Conservation (phyloP, 345 rosid species). For the Firmiana major region DNA sequence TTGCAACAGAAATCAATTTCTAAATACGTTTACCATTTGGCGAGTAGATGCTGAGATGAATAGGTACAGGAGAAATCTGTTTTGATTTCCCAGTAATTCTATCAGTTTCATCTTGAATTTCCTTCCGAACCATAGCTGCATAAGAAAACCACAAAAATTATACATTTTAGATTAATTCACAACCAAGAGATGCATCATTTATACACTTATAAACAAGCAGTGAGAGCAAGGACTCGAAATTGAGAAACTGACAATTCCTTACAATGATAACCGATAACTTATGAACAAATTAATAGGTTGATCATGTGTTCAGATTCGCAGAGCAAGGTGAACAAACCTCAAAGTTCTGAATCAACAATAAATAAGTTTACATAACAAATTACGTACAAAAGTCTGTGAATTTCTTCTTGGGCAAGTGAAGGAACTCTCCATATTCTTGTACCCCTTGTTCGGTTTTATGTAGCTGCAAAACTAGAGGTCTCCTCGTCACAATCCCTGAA, state of each 20-base stretch:
- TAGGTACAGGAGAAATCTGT: slow-evolving; percentile 93
- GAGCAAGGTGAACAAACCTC: not conserved
- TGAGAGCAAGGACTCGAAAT: not conserved
- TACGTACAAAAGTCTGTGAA: slow-evolving; percentile 67
- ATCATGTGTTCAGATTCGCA: not conserved
- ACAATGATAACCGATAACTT: not conserved
- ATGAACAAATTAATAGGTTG: not conserved
- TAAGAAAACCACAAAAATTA: not conserved
- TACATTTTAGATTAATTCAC: not conserved
- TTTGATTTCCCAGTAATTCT: slow-evolving; percentile 76
- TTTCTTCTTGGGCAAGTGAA: slow-evolving; percentile 63
- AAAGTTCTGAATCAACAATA: not conserved
- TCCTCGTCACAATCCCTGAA: slow-evolving; percentile 85
- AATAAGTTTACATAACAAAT: not conserved
- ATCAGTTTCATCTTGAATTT: slow-evolving; percentile 94
- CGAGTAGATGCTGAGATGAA: slow-evolving; percentile 92
- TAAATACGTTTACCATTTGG: slow-evolving; percentile 51
- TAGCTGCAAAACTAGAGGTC: slow-evolving; percentile 90
- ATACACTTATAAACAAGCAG: not conserved
- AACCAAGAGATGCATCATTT: not conserved
- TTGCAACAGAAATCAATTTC: not conserved
- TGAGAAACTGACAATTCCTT: not conserved
- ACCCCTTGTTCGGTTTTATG: slow-evolving; percentile 70
- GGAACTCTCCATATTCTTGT: slow-evolving; percentile 85
- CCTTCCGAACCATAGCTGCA: slow-evolving; percentile 76